A percentile compares a stretch with the other conserved stretches of the same genome.
Conservation (phyloP, 805 yeast species). For the Metschnikowia vanudenii region DNA sequence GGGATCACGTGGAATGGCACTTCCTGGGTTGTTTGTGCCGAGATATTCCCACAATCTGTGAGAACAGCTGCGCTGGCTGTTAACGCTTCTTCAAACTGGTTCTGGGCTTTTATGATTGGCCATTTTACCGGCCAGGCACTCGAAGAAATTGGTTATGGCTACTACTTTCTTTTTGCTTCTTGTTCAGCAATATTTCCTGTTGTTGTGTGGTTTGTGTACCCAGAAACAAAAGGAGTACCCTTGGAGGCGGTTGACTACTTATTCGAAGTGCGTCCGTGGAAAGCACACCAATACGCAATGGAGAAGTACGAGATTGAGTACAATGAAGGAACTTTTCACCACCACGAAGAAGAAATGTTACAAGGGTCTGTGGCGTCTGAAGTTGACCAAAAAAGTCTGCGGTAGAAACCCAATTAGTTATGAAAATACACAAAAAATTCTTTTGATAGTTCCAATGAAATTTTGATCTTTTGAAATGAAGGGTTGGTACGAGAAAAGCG, state of each 20-base stretch:
- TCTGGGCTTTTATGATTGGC: conserved; percentile 50
- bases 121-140: conserved; percentile 47
- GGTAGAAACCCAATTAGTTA: not conserved
- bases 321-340: conserved; percentile 8
- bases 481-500: too few species aligned
- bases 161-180: conserved; percentile 43
- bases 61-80: conserved; percentile 44
- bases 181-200: conserved; percentile 28
- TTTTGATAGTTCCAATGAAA: not conserved
- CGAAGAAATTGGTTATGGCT: conserved; percentile 42
- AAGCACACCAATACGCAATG: conserved; percentile 30
- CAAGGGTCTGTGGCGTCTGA: conserved; percentile 10
- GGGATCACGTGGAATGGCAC: conserved; percentile 48
- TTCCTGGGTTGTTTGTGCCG: conserved; percentile 48
- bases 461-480: too few species aligned
- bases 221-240: conserved; percentile 40
- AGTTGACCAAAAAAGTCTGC: conserved; percentile 6
- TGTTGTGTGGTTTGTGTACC: conserved; percentile 33
- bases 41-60: conserved; percentile 44
- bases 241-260: conserved; percentile 33
- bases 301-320: conserved; percentile 21
- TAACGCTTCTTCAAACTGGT: conserved; percentile 48
- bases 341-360: conserved; percentile 1
- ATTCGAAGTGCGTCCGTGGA: conserved; percentile 36
- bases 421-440: too few species aligned